Evolutionary conservation across 2,329 filamentous ascomycete genomes (phyloP).

Genomic region (Colletotrichum noveboracense): DNA sequence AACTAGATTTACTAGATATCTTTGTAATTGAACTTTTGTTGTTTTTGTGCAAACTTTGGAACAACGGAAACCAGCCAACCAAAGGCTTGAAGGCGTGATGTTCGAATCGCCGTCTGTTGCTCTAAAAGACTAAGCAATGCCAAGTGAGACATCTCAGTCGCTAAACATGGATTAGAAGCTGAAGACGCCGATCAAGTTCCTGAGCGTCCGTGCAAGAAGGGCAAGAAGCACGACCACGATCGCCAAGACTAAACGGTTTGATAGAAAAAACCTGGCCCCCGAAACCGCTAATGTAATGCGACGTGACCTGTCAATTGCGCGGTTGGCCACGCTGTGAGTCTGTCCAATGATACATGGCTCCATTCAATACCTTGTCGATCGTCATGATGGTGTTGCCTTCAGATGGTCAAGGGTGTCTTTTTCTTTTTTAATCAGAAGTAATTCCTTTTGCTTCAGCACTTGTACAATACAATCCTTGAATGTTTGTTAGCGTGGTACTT

Average conservation of each 20-base stretch:
- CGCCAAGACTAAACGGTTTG: not conserved
- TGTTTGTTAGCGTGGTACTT: no score
- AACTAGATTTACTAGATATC: conserved; percentile 3
- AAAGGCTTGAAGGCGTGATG: not conserved
- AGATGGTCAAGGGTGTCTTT: not conserved
- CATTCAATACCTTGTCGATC: not conserved
- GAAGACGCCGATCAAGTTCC: not conserved
- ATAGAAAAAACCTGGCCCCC: not conserved
- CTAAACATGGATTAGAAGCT: conserved; percentile 1
- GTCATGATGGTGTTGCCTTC: not conserved
- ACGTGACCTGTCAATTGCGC: not conserved
- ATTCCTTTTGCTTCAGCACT: not conserved
- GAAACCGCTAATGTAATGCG: not conserved
- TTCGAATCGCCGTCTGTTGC: not conserved
- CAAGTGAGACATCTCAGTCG: not conserved
- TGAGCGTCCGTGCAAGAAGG: conserved; percentile 2
- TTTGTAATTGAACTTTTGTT: not conserved
- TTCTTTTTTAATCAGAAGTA: not conserved
- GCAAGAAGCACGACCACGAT: not conserved
- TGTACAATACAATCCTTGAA: no score
- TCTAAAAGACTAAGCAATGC: not conserved
- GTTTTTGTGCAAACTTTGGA: not conserved
- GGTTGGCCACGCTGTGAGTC: not conserved
- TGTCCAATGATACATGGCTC: not conserved
- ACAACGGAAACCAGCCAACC: not conserved